Evolutionary conservation across 2,329 filamentous ascomycete species (phyloP).

Genomic region (Metarhizium sp.): DNA sequence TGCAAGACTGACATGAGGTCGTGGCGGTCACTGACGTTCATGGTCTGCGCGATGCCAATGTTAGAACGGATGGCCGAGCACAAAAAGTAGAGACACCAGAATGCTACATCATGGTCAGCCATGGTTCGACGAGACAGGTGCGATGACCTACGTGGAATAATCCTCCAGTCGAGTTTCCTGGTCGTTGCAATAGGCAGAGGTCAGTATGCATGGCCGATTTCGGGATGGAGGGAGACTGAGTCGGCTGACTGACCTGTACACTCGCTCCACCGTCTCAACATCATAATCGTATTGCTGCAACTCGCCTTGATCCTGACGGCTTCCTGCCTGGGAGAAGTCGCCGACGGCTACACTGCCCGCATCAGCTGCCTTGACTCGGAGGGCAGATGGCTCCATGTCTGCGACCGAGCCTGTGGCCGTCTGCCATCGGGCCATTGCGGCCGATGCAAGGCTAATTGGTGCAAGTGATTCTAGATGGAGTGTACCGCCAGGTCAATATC

Average conservation of each 20-base stretch:
- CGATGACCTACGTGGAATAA: constrained; percentile 42
- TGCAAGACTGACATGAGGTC: constrained; percentile 64
- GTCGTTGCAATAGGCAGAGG: not conserved
- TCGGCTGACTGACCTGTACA: constrained; percentile 32
- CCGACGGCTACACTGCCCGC: constrained; percentile 8
- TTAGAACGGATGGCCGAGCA: constrained; percentile 89
- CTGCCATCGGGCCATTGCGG: not conserved
- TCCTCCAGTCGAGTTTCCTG: constrained; percentile 47
- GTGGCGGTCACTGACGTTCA: constrained; percentile 63
- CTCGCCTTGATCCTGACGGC: constrained; percentile 1
- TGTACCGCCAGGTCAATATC: not conserved
- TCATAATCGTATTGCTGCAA: constrained; percentile 29
- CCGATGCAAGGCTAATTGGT: not conserved
- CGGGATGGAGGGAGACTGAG: no score
- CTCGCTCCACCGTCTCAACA: constrained; percentile 40
- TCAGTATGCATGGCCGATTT: not conserved
- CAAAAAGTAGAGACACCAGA: constrained; percentile 86
- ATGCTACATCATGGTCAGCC: constrained; percentile 41
- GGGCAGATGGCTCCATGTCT: not conserved
- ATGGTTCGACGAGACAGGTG: not conserved
- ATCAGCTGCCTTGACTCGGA: not conserved
- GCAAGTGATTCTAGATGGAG: not conserved
- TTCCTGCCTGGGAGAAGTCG: not conserved
- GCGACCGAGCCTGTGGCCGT: not conserved
- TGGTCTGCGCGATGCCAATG: constrained; percentile 88